phyloP scores from a whole-genome alignment of 495 filamentous ascomycete genomes.

The Hypoxylon fuscum region DNA sequence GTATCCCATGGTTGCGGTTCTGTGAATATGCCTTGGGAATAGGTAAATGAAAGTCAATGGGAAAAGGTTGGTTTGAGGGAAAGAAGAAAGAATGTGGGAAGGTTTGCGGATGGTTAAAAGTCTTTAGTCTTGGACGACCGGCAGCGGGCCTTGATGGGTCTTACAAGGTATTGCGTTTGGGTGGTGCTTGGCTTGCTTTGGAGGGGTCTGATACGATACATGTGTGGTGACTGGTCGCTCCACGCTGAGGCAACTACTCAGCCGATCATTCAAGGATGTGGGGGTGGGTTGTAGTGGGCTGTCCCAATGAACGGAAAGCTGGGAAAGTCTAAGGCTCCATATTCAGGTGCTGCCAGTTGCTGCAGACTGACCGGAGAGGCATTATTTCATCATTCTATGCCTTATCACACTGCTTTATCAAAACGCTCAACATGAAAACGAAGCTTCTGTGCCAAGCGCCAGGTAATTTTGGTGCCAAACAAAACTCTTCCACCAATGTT shows the following conservation, averaged over 20 bases:
- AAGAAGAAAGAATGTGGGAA: constrained; percentile 44
- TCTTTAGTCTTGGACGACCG: constrained; percentile 22
- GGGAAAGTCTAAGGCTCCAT: background rate
- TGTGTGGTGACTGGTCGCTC: constrained; percentile 17
- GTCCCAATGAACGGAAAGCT: constrained; percentile 11
- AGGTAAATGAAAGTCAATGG: constrained; percentile 6
- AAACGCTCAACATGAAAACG: background rate
- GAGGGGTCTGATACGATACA: constrained; percentile 22
- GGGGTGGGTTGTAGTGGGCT: constrained; percentile 9
- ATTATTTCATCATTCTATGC: constrained; percentile 36
- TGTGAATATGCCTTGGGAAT: constrained; percentile 36
- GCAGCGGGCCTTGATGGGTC: constrained; percentile 29
- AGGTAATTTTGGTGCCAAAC: background rate
- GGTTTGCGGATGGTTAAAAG: constrained; percentile 36
- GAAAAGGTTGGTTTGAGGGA: constrained; percentile 39
- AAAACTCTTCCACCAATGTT: background rate
- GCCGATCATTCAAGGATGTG: constrained; percentile 20
- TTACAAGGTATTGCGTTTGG: too few species aligned
- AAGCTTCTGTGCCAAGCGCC: constrained; percentile 18
- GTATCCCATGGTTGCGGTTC: constrained; percentile 82
- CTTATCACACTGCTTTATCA: constrained; percentile 23
- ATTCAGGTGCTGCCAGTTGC: constrained; percentile 2
- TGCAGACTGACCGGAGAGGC: constrained; percentile 12
- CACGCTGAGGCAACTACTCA: constrained; percentile 19
- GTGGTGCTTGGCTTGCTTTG: constrained; percentile 7